phyloP scores from a whole-genome alignment of 2,329 filamentous ascomycete species.

The Diaporthe amygdali region DNA sequence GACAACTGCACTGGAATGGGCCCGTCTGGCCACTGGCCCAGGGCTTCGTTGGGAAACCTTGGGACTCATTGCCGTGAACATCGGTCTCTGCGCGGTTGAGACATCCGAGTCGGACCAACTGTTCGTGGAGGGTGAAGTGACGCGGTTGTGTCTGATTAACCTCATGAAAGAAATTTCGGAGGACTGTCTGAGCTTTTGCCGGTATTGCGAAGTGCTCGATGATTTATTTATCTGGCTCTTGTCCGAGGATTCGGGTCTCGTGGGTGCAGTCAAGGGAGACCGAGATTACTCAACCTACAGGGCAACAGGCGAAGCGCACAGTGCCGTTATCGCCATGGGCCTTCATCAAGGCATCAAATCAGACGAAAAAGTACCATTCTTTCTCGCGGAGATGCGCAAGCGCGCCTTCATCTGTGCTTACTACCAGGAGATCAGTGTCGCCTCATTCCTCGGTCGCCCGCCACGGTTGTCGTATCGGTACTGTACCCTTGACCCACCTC shows the following conservation, averaged over 20 bases:
- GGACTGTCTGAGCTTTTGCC: constrained; percentile 37
- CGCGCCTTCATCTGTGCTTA: constrained; percentile 33
- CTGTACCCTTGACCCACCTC: constrained; percentile 34
- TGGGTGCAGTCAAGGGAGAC: constrained; percentile 33
- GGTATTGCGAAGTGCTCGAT: constrained; percentile 37
- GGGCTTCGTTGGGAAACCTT: constrained; percentile 42
- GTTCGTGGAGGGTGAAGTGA: constrained; percentile 34
- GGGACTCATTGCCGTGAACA: constrained; percentile 36
- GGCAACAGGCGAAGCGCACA: constrained; percentile 36
- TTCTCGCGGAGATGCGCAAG: constrained; percentile 37
- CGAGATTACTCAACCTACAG: constrained; percentile 36
- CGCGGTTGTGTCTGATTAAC: constrained; percentile 32
- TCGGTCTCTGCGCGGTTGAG: constrained; percentile 34
- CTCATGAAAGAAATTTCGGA: constrained; percentile 35
- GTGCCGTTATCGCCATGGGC: constrained; percentile 37
- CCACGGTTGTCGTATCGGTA: constrained; percentile 39
- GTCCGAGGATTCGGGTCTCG: constrained; percentile 31
- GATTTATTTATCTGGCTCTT: constrained; percentile 40
- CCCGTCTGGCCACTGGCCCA: constrained; percentile 33
- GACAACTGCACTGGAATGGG: constrained; percentile 36
- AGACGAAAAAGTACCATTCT: constrained; percentile 36
- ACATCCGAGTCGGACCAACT: constrained; percentile 33
- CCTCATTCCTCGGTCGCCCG: constrained; percentile 39
- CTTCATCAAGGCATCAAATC: constrained; percentile 37
- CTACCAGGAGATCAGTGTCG: constrained; percentile 35